Conservation (phyloP, 495 filamentous ascomycete genomes). For the Xylaria bambusicola region DNA sequence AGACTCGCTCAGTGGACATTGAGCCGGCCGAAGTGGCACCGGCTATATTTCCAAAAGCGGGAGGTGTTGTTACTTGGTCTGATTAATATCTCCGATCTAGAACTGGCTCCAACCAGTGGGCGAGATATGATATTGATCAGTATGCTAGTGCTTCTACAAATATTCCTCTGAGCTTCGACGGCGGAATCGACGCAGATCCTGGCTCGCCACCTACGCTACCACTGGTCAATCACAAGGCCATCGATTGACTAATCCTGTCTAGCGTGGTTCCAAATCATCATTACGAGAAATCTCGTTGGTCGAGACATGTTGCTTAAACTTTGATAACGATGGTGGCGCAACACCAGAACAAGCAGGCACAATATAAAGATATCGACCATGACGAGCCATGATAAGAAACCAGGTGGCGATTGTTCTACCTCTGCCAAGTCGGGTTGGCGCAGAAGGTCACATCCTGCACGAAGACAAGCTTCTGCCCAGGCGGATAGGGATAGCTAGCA, state of each 20-base stretch:
- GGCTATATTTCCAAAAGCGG: conserved; percentile 14
- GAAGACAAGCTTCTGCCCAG: conserved; percentile 11
- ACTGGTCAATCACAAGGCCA: neutral
- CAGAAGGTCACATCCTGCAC: neutral
- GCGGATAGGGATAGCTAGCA: neutral
- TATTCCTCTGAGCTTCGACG: no score
- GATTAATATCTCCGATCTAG: conserved; percentile 7
- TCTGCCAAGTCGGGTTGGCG: conserved; percentile 8
- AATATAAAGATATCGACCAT: no score
- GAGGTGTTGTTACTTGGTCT: conserved; percentile 10
- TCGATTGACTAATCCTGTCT: no score
- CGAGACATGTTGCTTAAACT: no score
- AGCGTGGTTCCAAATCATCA: no score
- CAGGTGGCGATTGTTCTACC: conserved; percentile 9
- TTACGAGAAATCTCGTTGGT: no score
- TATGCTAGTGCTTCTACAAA: no score
- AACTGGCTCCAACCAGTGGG: conserved; percentile 8
- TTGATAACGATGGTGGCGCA: no score
- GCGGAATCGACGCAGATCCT: no score
- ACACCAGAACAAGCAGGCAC: no score
- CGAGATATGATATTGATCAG: conserved; percentile 4
- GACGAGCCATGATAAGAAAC: neutral
- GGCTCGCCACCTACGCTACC: no score
- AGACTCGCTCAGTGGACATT: conserved; percentile 1
- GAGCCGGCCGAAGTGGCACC: conserved; percentile 18